Conservation (phyloP, 768 basidiomycete species). For the Psilocybe cubensis region DNA sequence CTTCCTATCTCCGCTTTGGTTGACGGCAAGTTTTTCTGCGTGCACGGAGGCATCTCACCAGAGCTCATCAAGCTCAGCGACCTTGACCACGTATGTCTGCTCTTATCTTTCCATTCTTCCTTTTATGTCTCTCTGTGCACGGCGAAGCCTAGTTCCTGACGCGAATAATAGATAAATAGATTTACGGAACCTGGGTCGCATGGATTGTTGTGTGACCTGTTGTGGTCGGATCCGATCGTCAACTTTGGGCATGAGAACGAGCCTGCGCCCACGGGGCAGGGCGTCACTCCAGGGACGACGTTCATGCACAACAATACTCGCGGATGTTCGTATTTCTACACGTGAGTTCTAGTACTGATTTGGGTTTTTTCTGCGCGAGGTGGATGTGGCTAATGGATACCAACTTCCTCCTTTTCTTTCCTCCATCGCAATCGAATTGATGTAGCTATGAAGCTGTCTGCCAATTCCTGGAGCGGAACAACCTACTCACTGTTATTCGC, state of each 20-base stretch:
- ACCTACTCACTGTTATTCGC: conserved; percentile 89
- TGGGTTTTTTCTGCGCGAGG: too few relatives aligned
- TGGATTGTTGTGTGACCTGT: conserved; percentile 90
- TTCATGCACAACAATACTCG: conserved; percentile 84
- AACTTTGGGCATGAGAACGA: conserved; percentile 87
- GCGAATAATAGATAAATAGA: conserved; percentile 76
- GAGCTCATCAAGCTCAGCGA: conserved; percentile 82
- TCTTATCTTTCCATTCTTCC: not conserved
- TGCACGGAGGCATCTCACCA: conserved; percentile 95
- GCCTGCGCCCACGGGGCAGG: conserved; percentile 48
- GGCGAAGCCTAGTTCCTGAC: not conserved
- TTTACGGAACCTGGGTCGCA: conserved; percentile 93
- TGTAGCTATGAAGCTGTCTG: conserved; percentile 82
- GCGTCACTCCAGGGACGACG: conserved; percentile 57
- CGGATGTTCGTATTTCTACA: conserved; percentile 93
- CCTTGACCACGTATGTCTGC: conserved; percentile 22
- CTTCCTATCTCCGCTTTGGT: conserved; percentile 91
- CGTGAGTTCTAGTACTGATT: conserved; percentile 58
- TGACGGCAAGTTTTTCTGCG: conserved; percentile 95
- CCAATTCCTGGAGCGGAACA: conserved; percentile 91
- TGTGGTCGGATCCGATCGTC: conserved; percentile 94
- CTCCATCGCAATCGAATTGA: too few relatives aligned
- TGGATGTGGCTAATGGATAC: too few relatives aligned
- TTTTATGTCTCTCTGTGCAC: not conserved
- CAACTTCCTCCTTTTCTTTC: too few relatives aligned